A percentile compares a stretch with the other conserved stretches of the same genome.
phyloP scores from a whole-genome alignment of 495 filamentous ascomycete species.

The Penicillium riverlandense region DNA sequence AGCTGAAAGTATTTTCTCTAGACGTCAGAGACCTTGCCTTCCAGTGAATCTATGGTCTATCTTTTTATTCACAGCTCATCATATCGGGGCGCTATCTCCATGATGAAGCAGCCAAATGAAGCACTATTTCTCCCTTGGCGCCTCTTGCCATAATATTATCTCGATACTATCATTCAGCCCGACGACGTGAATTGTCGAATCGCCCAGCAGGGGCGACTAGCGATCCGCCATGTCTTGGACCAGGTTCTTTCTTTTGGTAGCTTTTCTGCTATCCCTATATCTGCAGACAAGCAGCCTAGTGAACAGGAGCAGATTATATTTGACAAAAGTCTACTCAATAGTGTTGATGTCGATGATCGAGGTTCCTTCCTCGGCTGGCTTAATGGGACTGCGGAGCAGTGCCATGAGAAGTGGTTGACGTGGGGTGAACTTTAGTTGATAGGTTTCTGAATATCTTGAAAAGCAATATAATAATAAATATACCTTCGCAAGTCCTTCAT shows the following conservation, averaged over 20 bases:
- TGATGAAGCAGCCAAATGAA: too few relatives aligned
- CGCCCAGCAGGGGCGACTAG: conserved; percentile 9
- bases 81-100: too few relatives aligned
- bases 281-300: background rate
- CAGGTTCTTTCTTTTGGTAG: conserved; percentile 12
- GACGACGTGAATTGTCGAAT: conserved; percentile 16
- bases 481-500: too few relatives aligned
- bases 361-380: conserved; percentile 6
- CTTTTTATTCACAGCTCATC: too few relatives aligned
- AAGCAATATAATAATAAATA: too few relatives aligned
- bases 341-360: conserved; percentile 7
- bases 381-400: conserved; percentile 4
- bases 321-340: conserved; percentile 1
- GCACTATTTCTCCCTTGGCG: too few relatives aligned
- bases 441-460: too few relatives aligned
- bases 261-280: background rate
- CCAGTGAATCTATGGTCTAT: too few relatives aligned
- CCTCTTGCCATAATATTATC: too few relatives aligned
- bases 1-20: too few relatives aligned
- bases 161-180: conserved; percentile 12
- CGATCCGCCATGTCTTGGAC: conserved; percentile 20
- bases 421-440: conserved; percentile 11
- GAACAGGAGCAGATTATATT: background rate
- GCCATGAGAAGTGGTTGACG: conserved; percentile 2
- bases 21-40: too few relatives aligned